phyloP scores from a whole-genome alignment of 192 early-diverging fungal species.

The Gigaspora rosea region DNA sequence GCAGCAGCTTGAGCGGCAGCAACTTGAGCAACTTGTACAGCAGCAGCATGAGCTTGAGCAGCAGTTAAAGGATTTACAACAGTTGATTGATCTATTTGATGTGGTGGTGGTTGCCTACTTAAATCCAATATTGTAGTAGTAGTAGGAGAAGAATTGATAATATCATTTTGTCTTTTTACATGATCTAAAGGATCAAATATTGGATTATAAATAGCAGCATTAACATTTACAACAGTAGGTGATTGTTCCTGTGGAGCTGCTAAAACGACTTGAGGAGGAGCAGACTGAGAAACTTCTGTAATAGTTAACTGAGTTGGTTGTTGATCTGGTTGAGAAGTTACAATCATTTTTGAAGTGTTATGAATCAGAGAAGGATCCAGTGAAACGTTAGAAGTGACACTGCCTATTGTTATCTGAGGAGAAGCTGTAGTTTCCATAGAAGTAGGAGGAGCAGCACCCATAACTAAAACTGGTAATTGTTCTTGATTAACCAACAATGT shows the following conservation, averaged over 20 bases:
- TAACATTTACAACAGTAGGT: background rate
- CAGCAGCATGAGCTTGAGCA: too few species aligned
- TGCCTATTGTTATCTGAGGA: background rate
- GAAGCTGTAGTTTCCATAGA: background rate
- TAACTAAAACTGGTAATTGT: background rate
- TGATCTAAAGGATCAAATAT: background rate
- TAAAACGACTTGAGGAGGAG: background rate
- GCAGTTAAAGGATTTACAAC: background rate
- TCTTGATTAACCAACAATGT: background rate
- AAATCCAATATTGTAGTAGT: background rate
- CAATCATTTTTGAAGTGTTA: background rate
- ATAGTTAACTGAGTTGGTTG: background rate
- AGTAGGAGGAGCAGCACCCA: background rate
- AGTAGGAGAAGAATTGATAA: background rate
- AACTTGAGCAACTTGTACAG: too few species aligned
- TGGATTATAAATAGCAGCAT: background rate
- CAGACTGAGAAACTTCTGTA: background rate
- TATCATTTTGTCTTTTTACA: background rate
- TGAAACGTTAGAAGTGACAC: background rate
- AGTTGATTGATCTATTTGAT: conserved; percentile 4
- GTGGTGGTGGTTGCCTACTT: background rate
- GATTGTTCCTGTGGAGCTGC: background rate
- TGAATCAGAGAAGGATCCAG: background rate
- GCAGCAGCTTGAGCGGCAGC: background rate
- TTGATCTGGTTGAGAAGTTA: conserved; percentile 24